These are phyloP conservation scores for Pugionium cornutum DNA, from an alignment of 345 rosid genomes.

Conservation along the genomic window DNA sequence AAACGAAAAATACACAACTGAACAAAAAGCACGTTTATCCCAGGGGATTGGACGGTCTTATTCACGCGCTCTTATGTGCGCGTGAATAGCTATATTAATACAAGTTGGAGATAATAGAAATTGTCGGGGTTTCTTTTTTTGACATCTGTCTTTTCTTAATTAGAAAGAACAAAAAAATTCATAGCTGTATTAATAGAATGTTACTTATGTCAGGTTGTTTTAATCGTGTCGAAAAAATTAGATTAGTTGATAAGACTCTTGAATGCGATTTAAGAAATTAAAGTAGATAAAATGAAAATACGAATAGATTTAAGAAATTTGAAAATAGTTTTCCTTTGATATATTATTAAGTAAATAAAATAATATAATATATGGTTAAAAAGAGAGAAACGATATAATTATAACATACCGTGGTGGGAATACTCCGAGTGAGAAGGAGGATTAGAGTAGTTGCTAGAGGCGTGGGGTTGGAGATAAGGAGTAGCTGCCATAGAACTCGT, in stretches of 20 bases:
- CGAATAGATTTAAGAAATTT: background rate
- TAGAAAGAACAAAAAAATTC: background rate
- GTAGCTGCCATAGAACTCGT: constrained; percentile 24
- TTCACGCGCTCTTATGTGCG: constrained; percentile 31
- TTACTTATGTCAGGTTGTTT: constrained; percentile 22
- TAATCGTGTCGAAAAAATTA: constrained; percentile 25
- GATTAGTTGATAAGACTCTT: background rate
- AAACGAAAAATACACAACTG: constrained; percentile 20
- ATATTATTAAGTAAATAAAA: background rate
- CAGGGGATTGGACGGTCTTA: constrained; percentile 38
- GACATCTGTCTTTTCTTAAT: background rate
- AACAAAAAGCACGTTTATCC: constrained; percentile 37
- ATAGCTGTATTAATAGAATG: constrained; percentile 30
- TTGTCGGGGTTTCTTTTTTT: constrained; percentile 8
- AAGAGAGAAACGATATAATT: no score
- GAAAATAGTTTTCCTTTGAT: background rate
- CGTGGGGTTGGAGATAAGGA: constrained; percentile 20
- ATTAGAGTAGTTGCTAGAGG: constrained; percentile 31
- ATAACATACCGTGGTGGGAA: constrained; percentile 35
- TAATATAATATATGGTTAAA: background rate
- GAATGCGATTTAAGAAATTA: background rate
- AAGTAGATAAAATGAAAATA: background rate
- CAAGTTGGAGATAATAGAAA: constrained; percentile 26
- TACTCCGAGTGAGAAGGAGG: constrained; percentile 30
- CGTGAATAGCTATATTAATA: constrained; percentile 3